These are phyloP conservation scores for Apophysomyces variabilis DNA, from an alignment of 371 early-diverging fungal species.

Conservation along the genomic window DNA sequence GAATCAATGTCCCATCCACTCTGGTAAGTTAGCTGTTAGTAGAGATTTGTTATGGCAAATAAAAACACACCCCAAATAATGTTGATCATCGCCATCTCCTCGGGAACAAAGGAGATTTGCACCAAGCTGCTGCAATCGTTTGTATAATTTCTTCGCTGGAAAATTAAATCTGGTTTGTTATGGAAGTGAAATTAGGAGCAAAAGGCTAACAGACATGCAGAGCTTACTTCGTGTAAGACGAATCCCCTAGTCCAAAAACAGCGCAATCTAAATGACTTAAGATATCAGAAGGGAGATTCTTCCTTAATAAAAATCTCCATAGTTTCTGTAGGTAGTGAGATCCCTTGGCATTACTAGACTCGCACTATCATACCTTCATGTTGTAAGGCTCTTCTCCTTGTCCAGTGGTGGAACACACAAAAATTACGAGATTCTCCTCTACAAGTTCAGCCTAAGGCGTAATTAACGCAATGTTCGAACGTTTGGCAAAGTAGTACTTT, in stretches of 20 bases:
- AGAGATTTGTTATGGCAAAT: not conserved
- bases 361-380: constrained; percentile 72
- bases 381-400: constrained; percentile 93
- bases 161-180: constrained; percentile 80
- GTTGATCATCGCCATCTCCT: constrained; percentile 97
- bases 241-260: constrained; percentile 96
- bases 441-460: constrained; percentile 56
- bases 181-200: not conserved
- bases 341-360: not conserved
- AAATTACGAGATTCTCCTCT: constrained; percentile 75
- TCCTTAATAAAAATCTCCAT: constrained; percentile 89
- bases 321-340: constrained; percentile 54
- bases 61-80: constrained; percentile 80
- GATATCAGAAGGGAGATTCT: constrained; percentile 70
- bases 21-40: constrained; percentile 33
- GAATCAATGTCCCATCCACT: constrained; percentile 84
- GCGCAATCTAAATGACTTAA: constrained; percentile 72
- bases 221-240: constrained; percentile 82
- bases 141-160: constrained; percentile 92
- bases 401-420: constrained; percentile 93
- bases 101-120: constrained; percentile 73
- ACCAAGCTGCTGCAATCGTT: constrained; percentile 89
- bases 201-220: not conserved
- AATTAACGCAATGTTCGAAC: constrained; percentile 15
- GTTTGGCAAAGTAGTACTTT: constrained; percentile 40